Conservation (phyloP, 768 basidiomycete genomes). For the Austroboletus festivus region DNA sequence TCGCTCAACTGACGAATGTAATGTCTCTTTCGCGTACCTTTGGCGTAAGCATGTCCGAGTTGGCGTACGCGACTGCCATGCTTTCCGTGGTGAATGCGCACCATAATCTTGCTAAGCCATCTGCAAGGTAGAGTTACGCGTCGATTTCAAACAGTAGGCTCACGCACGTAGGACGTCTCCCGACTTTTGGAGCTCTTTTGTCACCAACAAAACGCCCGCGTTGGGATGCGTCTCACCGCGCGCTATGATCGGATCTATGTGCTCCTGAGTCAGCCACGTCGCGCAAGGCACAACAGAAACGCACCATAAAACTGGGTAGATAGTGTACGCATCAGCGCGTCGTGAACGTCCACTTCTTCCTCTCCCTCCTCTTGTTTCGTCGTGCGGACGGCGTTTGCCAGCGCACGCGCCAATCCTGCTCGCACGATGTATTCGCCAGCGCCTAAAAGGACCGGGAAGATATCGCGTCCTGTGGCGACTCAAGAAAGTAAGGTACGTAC, state of each 20-base stretch:
- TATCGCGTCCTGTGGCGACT: not conserved
- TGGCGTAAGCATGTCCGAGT: slow-evolving; percentile 48
- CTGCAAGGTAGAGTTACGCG: not conserved
- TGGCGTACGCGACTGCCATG: slow-evolving; percentile 76
- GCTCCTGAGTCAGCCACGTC: not conserved
- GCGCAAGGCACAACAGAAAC: slow-evolving; percentile 14
- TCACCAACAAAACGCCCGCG: slow-evolving; percentile 62
- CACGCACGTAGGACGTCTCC: slow-evolving; percentile 25
- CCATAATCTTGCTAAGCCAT: slow-evolving; percentile 61
- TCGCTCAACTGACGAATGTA: not conserved
- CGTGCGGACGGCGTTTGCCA: slow-evolving; percentile 45
- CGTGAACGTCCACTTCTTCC: slow-evolving; percentile 52
- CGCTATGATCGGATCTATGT: slow-evolving; percentile 34
- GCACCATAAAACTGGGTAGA: slow-evolving; percentile 50
- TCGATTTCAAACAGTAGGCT: too few species aligned
- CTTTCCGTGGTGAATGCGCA: slow-evolving; percentile 81
- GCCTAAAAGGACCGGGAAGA: slow-evolving; percentile 37
- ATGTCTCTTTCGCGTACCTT: slow-evolving; percentile 43
- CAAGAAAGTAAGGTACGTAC: slow-evolving; percentile 5
- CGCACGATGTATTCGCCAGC: slow-evolving; percentile 71
- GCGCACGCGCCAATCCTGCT: slow-evolving; percentile 47
- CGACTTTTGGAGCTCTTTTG: slow-evolving; percentile 39
- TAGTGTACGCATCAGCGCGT: slow-evolving; percentile 45
- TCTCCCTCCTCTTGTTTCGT: slow-evolving; percentile 4
- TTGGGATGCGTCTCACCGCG: slow-evolving; percentile 46